phyloP scores from a whole-genome alignment of 306 rosid species.

The Prunus mira region DNA sequence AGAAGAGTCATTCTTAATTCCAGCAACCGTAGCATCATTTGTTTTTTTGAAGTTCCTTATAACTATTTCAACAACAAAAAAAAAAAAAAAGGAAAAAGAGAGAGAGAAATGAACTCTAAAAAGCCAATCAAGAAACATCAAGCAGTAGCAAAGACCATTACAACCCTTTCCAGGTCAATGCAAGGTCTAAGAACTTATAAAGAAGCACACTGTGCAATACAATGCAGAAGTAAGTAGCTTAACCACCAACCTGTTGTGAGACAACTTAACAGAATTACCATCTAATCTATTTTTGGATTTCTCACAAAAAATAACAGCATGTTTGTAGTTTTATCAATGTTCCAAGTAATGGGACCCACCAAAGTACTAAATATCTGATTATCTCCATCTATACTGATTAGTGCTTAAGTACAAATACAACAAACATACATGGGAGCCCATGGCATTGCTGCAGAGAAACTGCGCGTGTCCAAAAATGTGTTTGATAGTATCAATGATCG shows the following conservation, averaged over 20 bases:
- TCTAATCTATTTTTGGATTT: background rate
- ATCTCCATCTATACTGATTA: slow-evolving; percentile 10
- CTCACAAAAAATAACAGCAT: background rate
- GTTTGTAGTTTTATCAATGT: background rate
- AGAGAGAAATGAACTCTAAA: background rate
- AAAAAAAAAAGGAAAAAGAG: background rate
- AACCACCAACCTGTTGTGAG: background rate
- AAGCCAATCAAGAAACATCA: background rate
- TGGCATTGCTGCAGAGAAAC: slow-evolving; percentile 90
- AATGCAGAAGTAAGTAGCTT: background rate
- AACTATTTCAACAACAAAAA: background rate
- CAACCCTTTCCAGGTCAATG: slow-evolving; percentile 1
- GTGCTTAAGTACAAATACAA: slow-evolving; percentile 20
- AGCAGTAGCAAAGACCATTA: background rate
- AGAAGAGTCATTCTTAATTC: background rate
- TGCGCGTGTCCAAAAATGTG: slow-evolving; percentile 78
- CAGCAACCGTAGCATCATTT: background rate
- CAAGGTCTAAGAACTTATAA: background rate
- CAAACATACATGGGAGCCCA: slow-evolving; percentile 91
- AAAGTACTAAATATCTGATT: background rate
- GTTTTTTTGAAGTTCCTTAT: background rate
- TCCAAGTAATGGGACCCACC: background rate
- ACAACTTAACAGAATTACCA: background rate
- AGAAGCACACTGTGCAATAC: background rate
- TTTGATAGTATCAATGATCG: slow-evolving; percentile 86